Base-by-base conservation (phyloP, 176 grass and related monocot species). In the Triticum urartu region DNA sequence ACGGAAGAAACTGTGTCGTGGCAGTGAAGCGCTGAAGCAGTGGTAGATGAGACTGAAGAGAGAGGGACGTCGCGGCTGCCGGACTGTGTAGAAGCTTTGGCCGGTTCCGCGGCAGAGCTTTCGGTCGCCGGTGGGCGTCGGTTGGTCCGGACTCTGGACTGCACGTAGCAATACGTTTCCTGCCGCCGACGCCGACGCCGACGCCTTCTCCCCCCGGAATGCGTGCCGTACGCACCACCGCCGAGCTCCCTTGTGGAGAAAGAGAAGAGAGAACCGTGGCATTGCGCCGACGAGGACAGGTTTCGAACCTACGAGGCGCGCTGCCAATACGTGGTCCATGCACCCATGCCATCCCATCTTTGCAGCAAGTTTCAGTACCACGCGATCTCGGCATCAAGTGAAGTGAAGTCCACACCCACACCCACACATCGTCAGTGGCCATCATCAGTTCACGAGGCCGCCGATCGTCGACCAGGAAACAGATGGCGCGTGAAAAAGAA, bases 11-110 rank as follows among this genome's bases (percentile, higher is more conserved):
- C 9, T 13, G 4, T 21, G 20, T 64, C 32, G 43, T 47, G 48
- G 25, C 5, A 17, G 52, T n/a, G 15, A 18, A 17, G 42, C 25
- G 7, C 45, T 26, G 42, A 43, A 43, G 9, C 10, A 43, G 42
- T 10, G 2, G 42, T 11, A 43, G 10, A 43, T 3, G 42, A 43
- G 42, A 43, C 42, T 43, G 2, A 11, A 12, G 21, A 12, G 84
- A 83, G 65, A 35, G 42, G 10, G 71, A 82, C 50, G 84, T 18
- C 12, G 0, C 45, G 6, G 43, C 15, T 17, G 81, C 79, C 47
- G 75, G 85, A 39, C 60, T n/a, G 76, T 18, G 80, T 66, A 66
- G 67, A 61, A 84, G 9, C 35, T 68, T 84, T 84, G 81, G 60
- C 81, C 80, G 11, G 6, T 35, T 87, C 80, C 30, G 24, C 4